Conservation (phyloP, 208 protist genomes). For the Phytomonas serpens region DNA sequence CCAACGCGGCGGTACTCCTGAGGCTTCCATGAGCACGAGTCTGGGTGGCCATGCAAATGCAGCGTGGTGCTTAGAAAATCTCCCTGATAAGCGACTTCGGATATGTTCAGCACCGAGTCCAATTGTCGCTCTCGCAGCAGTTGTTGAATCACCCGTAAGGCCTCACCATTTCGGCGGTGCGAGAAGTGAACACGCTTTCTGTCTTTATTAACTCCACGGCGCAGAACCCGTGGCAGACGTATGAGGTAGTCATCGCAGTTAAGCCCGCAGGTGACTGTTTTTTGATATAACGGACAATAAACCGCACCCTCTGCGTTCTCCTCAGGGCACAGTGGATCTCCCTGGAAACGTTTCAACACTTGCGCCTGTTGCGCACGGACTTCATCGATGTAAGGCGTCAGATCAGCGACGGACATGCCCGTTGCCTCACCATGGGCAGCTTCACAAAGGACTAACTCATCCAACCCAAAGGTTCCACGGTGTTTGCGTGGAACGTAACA, state of each 20-base stretch:
- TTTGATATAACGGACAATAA: constrained; percentile 12
- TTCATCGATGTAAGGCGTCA: constrained; percentile 23
- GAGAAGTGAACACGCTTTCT: constrained; percentile 73
- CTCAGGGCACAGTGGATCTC: constrained; percentile 6
- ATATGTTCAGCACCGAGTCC: constrained; percentile 18
- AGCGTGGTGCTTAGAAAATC: constrained; percentile 58
- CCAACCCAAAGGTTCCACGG: constrained; percentile 26
- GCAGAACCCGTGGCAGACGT: constrained; percentile 53
- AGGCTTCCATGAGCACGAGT: constrained; percentile 16
- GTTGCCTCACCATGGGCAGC: constrained; percentile 36
- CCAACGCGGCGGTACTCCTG: constrained; percentile 30
- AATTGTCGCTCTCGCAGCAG: constrained; percentile 28
- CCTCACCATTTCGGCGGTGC: constrained; percentile 48
- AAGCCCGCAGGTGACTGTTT: constrained; percentile 15
- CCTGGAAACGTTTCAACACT: neutral
- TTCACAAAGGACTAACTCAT: constrained; percentile 64
- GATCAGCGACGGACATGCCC: constrained; percentile 44
- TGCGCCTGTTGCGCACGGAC: constrained; percentile 1
- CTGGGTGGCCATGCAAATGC: constrained; percentile 22
- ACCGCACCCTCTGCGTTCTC: neutral
- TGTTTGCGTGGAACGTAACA: constrained; percentile 43
- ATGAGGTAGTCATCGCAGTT: constrained; percentile 19
- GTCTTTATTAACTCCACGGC: constrained; percentile 67
- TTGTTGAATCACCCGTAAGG: constrained; percentile 29
- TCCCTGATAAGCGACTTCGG: constrained; percentile 63